Base-by-base conservation (phyloP, 441 rosid genomes). In the Croton laevigatus region DNA sequence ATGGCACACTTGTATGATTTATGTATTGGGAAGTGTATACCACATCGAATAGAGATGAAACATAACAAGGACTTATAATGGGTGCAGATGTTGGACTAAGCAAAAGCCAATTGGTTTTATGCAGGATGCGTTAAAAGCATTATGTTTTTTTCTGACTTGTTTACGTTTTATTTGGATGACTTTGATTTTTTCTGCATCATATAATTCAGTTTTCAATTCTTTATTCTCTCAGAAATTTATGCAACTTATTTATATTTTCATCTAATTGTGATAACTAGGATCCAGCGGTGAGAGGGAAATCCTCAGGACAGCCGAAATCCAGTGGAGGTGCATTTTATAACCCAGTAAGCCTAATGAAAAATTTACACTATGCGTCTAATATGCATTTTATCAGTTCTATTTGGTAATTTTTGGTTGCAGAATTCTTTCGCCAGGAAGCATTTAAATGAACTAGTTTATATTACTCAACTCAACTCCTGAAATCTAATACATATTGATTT, bases 241-340 rank as follows among this genome's bases (percentile, higher is more conserved):
- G 45, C 14, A 16, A 17, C 20, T 27, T 37, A 46, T 60, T 46
- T 27, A 27, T 27, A 1, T 27, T 36, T 19, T 59, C 11, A 59
- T 46, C 55, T 55, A 42, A 32, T 59, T 40, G 62, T 55, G 45
- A 34, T 62, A 64, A 22, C 42, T 76, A 88, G 93, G 89, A 88
- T 49, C 86, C 86, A 23, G 81, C 82, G 45, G 87, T 75, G 40
- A 79, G 84, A 78, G 85, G 75, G 51, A 86, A 86, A 76, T 2
- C 79, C 59, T 71, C 88, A 11, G 71, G 82, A 19, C 83, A 85
- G 71, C 75, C 82, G 14, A 86, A 65, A 71, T 83, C 68, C 66
- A 73, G 83, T 34, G 87, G 88, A 42, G 88, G 90, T 70, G 76
- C 86, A 53, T 83, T 86, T 78, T 86, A 72, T 71, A 76, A 84